Evolutionary conservation across 225 moss, liverwort and hornwort genomes (phyloP), one percentile per base, ranked within the genome.

Genomic region (Physcomitrellopsis africana): DNA sequence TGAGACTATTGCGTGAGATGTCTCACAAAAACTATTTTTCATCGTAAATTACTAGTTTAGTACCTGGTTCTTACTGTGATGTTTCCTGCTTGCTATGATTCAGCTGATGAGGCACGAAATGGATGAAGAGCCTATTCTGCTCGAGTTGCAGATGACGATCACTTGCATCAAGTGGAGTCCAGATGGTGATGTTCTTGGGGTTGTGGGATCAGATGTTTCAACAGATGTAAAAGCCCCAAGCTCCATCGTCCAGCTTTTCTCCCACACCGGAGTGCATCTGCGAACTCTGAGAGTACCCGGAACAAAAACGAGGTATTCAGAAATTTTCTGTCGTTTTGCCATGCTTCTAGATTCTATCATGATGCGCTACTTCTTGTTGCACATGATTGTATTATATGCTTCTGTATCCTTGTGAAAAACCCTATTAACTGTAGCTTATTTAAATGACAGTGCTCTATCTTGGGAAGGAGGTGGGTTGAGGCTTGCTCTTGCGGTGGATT

Each of bases 51-150:
- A 49, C 27, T 11, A 72, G 60, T n/a, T 29, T 37, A 54, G 19
- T 65, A 59, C 54, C 9, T 54, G 0, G 32, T 37, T 58, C 59
- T 76, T 57, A 76, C 37, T 56, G 56, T 16, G 22, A 56, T 19
- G 57, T 70, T 54, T 68, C 24, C 46, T 64, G 12, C 56, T 67
- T 76, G 37, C 26, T 45, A 67, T 37, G 43, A 66, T 72, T 63
- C 69, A 99, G 97, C 32, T 99, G 72, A 93, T 99, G 95, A 86
- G 93, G 79, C 93, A 95, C 67, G 95, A 99, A 75, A 76, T 95
- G 81, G 97, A 99, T 80, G 95, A 95, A 65, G 95, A 92, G 20
- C 90, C 93, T 32, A 77, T 93, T 67, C 43, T 93, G 58, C 79
- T 99, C 59, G 92, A 94, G 77, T 80, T 89, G 53, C 85, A 82